phyloP scores from a whole-genome alignment of 139 green algal genomes.

The Micractinium conductrix region DNA sequence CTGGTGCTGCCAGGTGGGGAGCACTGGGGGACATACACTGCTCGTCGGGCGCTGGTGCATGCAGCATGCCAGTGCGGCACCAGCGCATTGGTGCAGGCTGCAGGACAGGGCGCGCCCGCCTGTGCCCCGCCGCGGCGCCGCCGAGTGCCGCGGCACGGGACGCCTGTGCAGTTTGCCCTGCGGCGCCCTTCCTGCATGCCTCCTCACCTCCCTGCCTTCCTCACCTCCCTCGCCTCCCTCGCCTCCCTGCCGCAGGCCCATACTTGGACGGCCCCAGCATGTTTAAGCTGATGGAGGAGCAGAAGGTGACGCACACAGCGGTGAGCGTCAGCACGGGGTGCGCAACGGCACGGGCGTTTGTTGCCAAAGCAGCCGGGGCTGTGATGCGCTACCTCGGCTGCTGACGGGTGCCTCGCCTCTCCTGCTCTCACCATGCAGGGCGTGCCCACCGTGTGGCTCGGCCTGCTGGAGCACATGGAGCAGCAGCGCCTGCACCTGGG shows the following conservation, averaged over 20 bases:
- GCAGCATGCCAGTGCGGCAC: too few species aligned
- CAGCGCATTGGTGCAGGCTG: too few species aligned
- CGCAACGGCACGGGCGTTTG: too few species aligned
- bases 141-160: too few species aligned
- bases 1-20: constrained; percentile 81
- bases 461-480: constrained; percentile 66
- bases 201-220: background rate
- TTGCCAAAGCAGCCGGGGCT: too few species aligned
- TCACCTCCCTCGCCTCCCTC: background rate
- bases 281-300: constrained; percentile 62
- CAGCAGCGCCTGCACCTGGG: constrained; percentile 46
- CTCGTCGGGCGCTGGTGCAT: too few species aligned
- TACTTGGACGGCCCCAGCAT: constrained; percentile 72
- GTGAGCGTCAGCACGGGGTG: constrained; percentile 13
- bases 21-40: too few species aligned
- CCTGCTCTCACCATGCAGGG: background rate
- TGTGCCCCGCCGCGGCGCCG: background rate
- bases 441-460: constrained; percentile 76
- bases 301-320: constrained; percentile 56
- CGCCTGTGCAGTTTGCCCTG: too few species aligned
- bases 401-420: too few species aligned
- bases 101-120: too few species aligned
- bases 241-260: constrained; percentile 47
- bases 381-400: too few species aligned
- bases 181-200: background rate